Conservation (phyloP, 2,329 filamentous ascomycete species). For the Penicillium italicum region DNA sequence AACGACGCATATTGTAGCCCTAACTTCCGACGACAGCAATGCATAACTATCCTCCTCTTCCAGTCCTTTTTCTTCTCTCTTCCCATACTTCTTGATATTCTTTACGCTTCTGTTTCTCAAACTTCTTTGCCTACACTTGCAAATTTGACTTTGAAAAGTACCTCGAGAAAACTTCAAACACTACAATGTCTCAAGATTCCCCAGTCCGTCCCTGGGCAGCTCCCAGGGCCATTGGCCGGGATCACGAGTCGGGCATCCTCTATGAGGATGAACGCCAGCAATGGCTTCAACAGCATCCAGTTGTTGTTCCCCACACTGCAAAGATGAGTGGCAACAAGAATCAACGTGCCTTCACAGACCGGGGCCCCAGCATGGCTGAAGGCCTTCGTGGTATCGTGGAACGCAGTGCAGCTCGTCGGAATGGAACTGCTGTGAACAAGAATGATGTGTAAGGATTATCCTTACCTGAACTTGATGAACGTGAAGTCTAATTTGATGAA, state of each 20-base stretch:
- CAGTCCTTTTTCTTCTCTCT: not conserved
- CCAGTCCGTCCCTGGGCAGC: not conserved
- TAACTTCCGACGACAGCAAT: not conserved
- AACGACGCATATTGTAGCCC: not conserved
- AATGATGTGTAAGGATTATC: not conserved
- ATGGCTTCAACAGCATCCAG: not conserved
- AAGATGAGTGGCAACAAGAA: not conserved
- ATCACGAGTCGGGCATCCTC: not conserved
- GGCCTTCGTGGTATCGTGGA: not conserved
- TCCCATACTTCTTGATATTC: not conserved
- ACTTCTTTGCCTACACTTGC: not conserved
- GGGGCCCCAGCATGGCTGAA: not conserved
- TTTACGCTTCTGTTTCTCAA: not conserved
- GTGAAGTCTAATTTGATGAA: not conserved
- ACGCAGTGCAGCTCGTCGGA: not conserved
- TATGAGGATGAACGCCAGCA: not conserved
- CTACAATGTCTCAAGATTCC: not conserved
- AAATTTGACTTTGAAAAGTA: not conserved
- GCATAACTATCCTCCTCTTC: not conserved
- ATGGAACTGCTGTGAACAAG: not conserved
- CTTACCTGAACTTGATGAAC: not conserved
- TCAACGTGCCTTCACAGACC: not conserved
- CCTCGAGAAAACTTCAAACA: not conserved
- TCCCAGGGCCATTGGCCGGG: not conserved
- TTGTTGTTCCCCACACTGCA: not conserved